Evolutionary conservation across 208 protist species (phyloP).

Genomic region (Leishmania braziliensis): DNA sequence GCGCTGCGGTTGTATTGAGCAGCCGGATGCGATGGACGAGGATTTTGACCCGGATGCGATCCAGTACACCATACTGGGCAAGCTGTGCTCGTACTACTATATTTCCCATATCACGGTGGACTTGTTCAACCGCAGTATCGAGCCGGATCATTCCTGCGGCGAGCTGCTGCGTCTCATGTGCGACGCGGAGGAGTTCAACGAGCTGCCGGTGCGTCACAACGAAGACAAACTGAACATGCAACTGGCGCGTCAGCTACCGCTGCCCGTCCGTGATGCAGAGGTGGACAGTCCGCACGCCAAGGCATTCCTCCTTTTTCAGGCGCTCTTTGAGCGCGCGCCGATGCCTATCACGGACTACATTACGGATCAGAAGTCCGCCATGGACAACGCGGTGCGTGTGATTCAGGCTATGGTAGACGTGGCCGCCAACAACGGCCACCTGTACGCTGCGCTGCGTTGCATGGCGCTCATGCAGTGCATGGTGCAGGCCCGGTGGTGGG

Average conservation of each 20-base stretch:
- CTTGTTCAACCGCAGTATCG: slow-evolving; percentile 89
- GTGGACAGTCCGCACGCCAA: slow-evolving; percentile 96
- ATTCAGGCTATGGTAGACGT: slow-evolving; percentile 96
- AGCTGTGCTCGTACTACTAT: slow-evolving; percentile 99
- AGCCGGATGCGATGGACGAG: slow-evolving; percentile 45
- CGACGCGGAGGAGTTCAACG: slow-evolving; percentile 96
- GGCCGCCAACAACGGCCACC: slow-evolving; percentile 93
- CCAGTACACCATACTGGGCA: slow-evolving; percentile 92
- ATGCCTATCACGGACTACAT: slow-evolving; percentile 98
- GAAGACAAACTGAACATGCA: slow-evolving; percentile 98
- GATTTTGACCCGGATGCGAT: slow-evolving; percentile 70
- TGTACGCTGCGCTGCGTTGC: slow-evolving; percentile 82
- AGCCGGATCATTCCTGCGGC: slow-evolving; percentile 43
- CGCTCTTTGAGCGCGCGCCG: slow-evolving; percentile 92
- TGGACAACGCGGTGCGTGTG: slow-evolving; percentile 98
- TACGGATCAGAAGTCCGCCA: slow-evolving; percentile 97
- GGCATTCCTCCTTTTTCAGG: slow-evolving; percentile 97
- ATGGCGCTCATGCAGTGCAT: slow-evolving; percentile 97
- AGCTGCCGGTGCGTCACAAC: slow-evolving; percentile 98
- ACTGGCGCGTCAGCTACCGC: slow-evolving; percentile 68
- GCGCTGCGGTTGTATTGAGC: slow-evolving; percentile 83
- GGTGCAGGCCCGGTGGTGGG: slow-evolving; percentile 93
- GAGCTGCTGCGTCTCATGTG: slow-evolving; percentile 90
- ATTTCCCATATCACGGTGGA: slow-evolving; percentile 95
- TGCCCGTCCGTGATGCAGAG: slow-evolving; percentile 65